phyloP scores from a whole-genome alignment of 169 alveolate species.

The Cryptosporidium ryanae region DNA sequence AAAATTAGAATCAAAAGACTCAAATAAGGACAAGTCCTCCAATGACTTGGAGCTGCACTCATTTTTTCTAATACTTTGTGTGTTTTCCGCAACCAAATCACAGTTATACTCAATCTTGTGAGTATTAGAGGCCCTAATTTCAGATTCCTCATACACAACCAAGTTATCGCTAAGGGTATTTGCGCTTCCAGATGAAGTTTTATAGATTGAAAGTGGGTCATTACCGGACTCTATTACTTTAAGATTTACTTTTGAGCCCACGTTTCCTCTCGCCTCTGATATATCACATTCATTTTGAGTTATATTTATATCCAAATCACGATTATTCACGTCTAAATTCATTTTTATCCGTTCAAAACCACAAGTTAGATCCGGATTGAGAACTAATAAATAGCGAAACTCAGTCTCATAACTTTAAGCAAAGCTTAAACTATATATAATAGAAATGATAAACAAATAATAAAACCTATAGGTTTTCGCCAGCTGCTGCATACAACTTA shows the following conservation, averaged over 20 bases:
- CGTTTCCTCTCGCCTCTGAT: no score
- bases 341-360: no score
- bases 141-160: background rate
- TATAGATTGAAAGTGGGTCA: slow-evolving; percentile 62
- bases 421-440: no score
- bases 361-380: no score
- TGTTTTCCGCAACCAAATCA: background rate
- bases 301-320: no score
- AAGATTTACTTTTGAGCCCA: background rate
- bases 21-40: slow-evolving; percentile 46
- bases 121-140: background rate
- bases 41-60: background rate
- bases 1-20: slow-evolving; percentile 4
- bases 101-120: background rate
- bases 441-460: no score
- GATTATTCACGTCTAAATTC: no score
- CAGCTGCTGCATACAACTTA: no score
- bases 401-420: no score
- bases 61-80: background rate
- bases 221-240: slow-evolving; percentile 43
- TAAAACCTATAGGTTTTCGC: no score
- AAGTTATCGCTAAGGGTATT: background rate
- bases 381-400: no score
- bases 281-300: no score
- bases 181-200: background rate